Evolutionary conservation across 2,329 filamentous ascomycete species (phyloP).

Genomic region (Biscogniauxia mediterranea): DNA sequence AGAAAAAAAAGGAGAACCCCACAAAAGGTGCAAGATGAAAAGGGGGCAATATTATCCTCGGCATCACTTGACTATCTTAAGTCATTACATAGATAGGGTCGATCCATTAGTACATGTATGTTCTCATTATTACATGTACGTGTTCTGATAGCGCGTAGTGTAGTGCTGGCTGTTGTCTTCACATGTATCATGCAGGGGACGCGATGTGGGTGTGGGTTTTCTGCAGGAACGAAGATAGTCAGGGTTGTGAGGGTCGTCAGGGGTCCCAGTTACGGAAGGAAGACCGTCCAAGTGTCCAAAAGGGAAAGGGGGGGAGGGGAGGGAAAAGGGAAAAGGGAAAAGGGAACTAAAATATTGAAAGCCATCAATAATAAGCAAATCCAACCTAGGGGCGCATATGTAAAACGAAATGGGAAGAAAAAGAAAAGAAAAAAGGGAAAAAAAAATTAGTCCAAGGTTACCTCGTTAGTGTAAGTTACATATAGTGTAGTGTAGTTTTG

Average conservation of each 20-base stretch:
- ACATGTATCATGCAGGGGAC: conserved; percentile 25
- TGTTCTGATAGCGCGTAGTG: conserved; percentile 1
- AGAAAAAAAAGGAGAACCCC: not conserved
- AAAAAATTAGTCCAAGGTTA: not conserved
- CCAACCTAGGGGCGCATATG: too few relatives aligned
- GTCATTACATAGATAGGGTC: conserved; percentile 2
- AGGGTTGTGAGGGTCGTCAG: not conserved
- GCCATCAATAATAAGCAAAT: too few relatives aligned
- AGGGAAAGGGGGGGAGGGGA: too few relatives aligned
- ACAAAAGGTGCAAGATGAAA: not conserved
- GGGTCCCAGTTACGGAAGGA: conserved; percentile 16
- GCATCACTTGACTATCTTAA: not conserved
- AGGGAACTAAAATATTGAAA: too few relatives aligned
- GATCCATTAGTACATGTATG: not conserved
- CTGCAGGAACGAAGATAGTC: conserved; percentile 1
- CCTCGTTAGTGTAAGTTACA: too few relatives aligned
- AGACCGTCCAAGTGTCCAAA: conserved; percentile 1
- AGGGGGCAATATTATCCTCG: not conserved
- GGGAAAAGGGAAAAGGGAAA: too few relatives aligned
- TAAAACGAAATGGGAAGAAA: not conserved
- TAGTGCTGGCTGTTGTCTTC: conserved; percentile 14
- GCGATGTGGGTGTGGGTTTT: conserved; percentile 10
- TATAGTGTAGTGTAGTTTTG: not conserved
- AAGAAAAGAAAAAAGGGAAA: not conserved
- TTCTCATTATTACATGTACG: not conserved